These are phyloP conservation scores for Didymella pomorum DNA, from an alignment of 2,329 filamentous ascomycete species.

Conservation along the genomic window DNA sequence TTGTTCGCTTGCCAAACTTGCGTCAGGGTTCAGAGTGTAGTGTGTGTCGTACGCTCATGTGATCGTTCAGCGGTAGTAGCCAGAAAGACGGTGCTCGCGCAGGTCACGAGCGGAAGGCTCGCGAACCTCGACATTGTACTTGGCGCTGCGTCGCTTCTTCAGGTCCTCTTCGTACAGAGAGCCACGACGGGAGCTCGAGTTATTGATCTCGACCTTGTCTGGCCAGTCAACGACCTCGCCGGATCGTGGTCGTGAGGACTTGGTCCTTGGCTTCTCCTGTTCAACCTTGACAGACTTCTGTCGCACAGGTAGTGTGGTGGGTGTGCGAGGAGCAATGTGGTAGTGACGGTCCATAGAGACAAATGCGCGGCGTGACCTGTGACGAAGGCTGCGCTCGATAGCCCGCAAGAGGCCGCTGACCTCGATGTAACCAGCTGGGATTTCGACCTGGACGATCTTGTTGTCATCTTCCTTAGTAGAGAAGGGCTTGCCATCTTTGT, in stretches of 20 bases:
- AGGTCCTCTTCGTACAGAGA: conserved; percentile 54
- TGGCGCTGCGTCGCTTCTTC: conserved; percentile 46
- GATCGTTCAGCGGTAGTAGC: conserved; percentile 50
- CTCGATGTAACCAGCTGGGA: conserved; percentile 54
- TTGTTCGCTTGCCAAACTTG: conserved; percentile 17
- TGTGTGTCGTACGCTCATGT: conserved; percentile 17
- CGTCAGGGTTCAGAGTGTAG: conserved; percentile 7
- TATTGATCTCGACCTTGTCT: conserved; percentile 43
- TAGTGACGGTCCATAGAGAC: conserved; percentile 56
- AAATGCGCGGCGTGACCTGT: conserved; percentile 48
- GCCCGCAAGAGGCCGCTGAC: conserved; percentile 52
- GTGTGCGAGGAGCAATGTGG: conserved; percentile 51
- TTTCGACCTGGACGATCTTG: conserved; percentile 56
- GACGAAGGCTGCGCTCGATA: conserved; percentile 52
- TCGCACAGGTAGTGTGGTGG: conserved; percentile 34
- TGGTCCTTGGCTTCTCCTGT: conserved; percentile 38
- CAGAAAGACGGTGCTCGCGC: conserved; percentile 49
- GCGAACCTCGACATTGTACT: conserved; percentile 54
- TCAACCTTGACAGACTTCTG: conserved; percentile 45
- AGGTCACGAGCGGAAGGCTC: conserved; percentile 50
- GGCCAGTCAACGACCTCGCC: conserved; percentile 52
- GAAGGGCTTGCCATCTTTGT: conserved; percentile 48
- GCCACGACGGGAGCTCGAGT: conserved; percentile 48
- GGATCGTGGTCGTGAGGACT: conserved; percentile 43
- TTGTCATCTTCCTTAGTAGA: conserved; percentile 47